A percentile compares a stretch with the other conserved stretches of the same genome.
phyloP scores from a whole-genome alignment of 2,329 filamentous ascomycete genomes.

The Pseudonectria buxi region DNA sequence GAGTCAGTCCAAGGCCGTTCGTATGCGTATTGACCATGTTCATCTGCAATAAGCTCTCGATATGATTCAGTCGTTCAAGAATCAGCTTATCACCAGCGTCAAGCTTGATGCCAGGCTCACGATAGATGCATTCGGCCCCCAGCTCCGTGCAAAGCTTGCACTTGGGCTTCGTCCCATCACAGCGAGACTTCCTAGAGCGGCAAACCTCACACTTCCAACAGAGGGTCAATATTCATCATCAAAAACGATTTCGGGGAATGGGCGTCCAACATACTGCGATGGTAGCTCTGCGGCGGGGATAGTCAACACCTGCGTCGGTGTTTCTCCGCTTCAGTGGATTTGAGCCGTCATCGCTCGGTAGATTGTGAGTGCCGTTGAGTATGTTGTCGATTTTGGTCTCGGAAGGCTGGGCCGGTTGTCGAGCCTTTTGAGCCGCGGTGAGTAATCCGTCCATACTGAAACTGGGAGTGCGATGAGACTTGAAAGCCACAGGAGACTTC shows the following conservation, averaged over 20 bases:
- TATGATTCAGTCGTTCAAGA: slow-evolving; percentile 67
- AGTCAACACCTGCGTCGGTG: slow-evolving; percentile 55
- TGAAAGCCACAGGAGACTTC: slow-evolving; percentile 46
- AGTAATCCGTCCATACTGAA: slow-evolving; percentile 50
- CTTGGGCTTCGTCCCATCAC: slow-evolving; percentile 73
- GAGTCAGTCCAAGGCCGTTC: slow-evolving; percentile 48
- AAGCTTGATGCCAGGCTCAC: slow-evolving; percentile 79
- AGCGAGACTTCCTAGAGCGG: slow-evolving; percentile 71
- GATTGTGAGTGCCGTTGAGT: slow-evolving; percentile 40
- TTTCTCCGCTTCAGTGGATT: slow-evolving; percentile 57
- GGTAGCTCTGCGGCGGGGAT: slow-evolving; percentile 56
- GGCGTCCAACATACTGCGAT: slow-evolving; percentile 49
- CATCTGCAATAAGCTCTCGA: slow-evolving; percentile 72
- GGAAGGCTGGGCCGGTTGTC: slow-evolving; percentile 49
- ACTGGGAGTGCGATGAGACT: slow-evolving; percentile 37
- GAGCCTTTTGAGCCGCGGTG: slow-evolving; percentile 45
- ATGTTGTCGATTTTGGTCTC: slow-evolving; percentile 38
- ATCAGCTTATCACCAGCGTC: slow-evolving; percentile 84
- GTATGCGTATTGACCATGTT: slow-evolving; percentile 47
- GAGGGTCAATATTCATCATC: slow-evolving; percentile 9
- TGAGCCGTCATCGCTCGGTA: slow-evolving; percentile 43
- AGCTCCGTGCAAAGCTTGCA: slow-evolving; percentile 79
- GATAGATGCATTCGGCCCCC: slow-evolving; percentile 76
- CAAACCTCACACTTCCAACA: slow-evolving; percentile 66
- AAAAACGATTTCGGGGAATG: not conserved